phyloP scores from a whole-genome alignment of 108 stramenopile species.

The Pseudonitzschia multiseries region DNA sequence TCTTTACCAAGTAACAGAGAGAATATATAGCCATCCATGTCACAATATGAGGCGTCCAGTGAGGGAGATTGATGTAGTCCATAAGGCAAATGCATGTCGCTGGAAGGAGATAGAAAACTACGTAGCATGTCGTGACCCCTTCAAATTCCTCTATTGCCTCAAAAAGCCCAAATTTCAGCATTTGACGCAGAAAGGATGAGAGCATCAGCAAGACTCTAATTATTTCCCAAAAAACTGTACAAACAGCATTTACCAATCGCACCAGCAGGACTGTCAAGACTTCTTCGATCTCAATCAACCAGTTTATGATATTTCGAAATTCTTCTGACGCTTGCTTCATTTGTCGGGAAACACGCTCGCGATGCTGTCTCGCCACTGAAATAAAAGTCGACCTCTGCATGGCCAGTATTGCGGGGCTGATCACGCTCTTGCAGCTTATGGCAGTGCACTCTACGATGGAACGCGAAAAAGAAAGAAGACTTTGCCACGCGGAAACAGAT shows the following conservation, averaged over 20 bases:
- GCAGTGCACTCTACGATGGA: background rate
- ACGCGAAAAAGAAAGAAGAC: background rate
- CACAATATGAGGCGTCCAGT: conserved; percentile 39
- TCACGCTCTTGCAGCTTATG: too few relatives aligned
- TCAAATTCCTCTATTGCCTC: conserved; percentile 29
- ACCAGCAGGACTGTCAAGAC: conserved; percentile 10
- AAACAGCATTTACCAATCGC: background rate
- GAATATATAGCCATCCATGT: conserved; percentile 22
- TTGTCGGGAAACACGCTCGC: background rate
- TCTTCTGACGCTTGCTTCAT: background rate
- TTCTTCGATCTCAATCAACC: conserved; percentile 11
- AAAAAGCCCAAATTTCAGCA: conserved; percentile 18
- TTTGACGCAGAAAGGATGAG: conserved; percentile 3
- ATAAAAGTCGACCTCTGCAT: background rate
- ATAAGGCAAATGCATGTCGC: conserved; percentile 9
- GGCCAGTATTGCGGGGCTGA: background rate
- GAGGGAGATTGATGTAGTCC: conserved; percentile 25
- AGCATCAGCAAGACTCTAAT: conserved; percentile 1
- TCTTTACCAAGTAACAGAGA: conserved; percentile 18
- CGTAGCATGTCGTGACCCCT: conserved; percentile 21
- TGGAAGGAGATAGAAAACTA: conserved; percentile 36
- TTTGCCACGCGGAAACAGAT: background rate
- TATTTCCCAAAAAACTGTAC: background rate
- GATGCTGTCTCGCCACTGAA: background rate
- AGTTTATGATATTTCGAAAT: background rate